Percentiles rank a stretch among this genome's conserved stretches.
phyloP scores from a whole-genome alignment of 352 stramenopile genomes.

The Pythium rhizo-oryzae region DNA sequence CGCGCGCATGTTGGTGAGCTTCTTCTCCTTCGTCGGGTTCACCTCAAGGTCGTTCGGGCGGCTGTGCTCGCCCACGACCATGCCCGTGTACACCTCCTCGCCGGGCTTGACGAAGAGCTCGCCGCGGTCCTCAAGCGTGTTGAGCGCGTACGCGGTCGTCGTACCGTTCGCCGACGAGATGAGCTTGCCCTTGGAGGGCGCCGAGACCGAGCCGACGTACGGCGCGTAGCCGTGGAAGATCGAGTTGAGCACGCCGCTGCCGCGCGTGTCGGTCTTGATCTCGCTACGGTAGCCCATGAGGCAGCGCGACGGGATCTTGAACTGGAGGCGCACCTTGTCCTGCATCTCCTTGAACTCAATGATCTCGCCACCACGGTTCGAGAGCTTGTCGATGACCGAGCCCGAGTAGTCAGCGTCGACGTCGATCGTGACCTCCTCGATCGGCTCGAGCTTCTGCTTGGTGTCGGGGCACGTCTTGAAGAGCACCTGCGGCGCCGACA shows the following conservation, averaged over 20 bases:
- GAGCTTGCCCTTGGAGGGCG: slow-evolving; percentile 84
- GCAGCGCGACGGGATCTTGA: slow-evolving; percentile 96
- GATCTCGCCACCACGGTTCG: slow-evolving; percentile 92
- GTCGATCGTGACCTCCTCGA: slow-evolving; percentile 96
- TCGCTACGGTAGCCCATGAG: slow-evolving; percentile 97
- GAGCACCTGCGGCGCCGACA: slow-evolving; percentile 96
- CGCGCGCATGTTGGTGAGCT: slow-evolving; percentile 96
- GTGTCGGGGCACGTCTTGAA: slow-evolving; percentile 89
- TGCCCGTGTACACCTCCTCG: slow-evolving; percentile 97
- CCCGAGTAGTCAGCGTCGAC: slow-evolving; percentile 96
- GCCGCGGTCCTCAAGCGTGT: slow-evolving; percentile 91
- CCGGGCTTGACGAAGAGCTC: slow-evolving; percentile 96
- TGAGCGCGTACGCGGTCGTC: slow-evolving; percentile 92
- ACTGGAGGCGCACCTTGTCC: slow-evolving; percentile 94
- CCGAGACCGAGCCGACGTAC: slow-evolving; percentile 67
- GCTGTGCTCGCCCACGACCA: slow-evolving; percentile 98
- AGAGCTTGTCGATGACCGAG: slow-evolving; percentile 97
- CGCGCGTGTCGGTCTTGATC: slow-evolving; percentile 95
- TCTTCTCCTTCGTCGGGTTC: slow-evolving; percentile 98
- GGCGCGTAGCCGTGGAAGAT: slow-evolving; percentile 96
- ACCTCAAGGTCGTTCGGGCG: slow-evolving; percentile 96
- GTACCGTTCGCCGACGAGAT: slow-evolving; percentile 74
- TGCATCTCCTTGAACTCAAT: slow-evolving; percentile 92
- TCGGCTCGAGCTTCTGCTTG: slow-evolving; percentile 86
- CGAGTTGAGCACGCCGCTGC: slow-evolving; percentile 97